phyloP scores from a whole-genome alignment of 225 moss, liverwort and hornwort genomes.

The Lunularia cruciata region DNA sequence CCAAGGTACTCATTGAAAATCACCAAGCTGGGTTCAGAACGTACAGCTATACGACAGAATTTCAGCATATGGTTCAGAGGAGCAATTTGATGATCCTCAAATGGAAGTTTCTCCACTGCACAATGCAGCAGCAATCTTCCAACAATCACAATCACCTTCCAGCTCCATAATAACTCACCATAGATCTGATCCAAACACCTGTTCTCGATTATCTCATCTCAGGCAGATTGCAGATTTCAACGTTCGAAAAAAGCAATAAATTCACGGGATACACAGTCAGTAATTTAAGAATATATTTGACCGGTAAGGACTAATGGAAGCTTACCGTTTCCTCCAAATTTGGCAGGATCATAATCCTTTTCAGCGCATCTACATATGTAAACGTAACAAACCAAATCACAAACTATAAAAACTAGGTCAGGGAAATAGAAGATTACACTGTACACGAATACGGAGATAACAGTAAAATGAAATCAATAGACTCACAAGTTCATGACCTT shows the following conservation, averaged over 20 bases:
- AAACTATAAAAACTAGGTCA: neutral
- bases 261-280: no score
- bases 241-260: no score
- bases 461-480: neutral
- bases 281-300: no score
- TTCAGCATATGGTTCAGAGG: constrained; percentile 58
- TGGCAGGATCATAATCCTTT: constrained; percentile 47
- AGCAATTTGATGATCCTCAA: constrained; percentile 71
- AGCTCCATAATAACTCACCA: constrained; percentile 19
- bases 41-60: constrained; percentile 59
- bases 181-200: constrained; percentile 7
- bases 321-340: constrained; percentile 62
- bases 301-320: no score
- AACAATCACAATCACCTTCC: constrained; percentile 27
- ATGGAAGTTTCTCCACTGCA: constrained; percentile 72
- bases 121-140: constrained; percentile 43
- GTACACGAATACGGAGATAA: neutral
- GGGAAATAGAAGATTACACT: neutral
- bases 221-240: no score
- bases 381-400: neutral
- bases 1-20: no score
- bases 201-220: neutral
- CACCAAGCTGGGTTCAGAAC: constrained; percentile 24
- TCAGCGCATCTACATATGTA: constrained; percentile 51
- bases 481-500: constrained; percentile 74